phyloP scores from a whole-genome alignment of 2,329 filamentous ascomycete species.

The Sclerotinia minor region DNA sequence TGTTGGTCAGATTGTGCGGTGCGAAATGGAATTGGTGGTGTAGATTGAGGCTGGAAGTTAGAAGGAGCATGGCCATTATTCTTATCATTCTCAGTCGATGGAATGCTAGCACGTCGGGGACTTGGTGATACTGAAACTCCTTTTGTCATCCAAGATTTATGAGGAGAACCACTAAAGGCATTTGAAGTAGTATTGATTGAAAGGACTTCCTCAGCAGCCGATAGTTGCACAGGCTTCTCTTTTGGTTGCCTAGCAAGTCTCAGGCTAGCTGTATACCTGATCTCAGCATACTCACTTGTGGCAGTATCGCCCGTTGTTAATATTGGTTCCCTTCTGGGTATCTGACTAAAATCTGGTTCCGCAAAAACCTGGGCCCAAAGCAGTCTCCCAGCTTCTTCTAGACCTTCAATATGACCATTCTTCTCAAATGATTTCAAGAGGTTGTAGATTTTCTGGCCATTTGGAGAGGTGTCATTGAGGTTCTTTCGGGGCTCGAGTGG shows the following conservation, averaged over 20 bases:
- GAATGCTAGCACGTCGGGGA: slow-evolving; percentile 4
- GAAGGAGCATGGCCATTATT: neutral
- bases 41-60: neutral
- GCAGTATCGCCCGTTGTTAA: neutral
- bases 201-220: neutral
- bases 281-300: neutral
- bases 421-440: slow-evolving; percentile 23
- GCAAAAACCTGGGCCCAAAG: slow-evolving; percentile 24
- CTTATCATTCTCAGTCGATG: neutral
- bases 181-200: neutral
- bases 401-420: slow-evolving; percentile 13
- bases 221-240: neutral
- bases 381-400: slow-evolving; percentile 28
- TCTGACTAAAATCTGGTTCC: neutral
- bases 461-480: slow-evolving; percentile 22
- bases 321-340: neutral
- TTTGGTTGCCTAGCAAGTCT: neutral
- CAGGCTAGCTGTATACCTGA: neutral
- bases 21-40: neutral
- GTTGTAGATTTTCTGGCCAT: slow-evolving; percentile 20
- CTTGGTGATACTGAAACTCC: slow-evolving; percentile 4
- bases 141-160: neutral
- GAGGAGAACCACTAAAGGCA: slow-evolving; percentile 7
- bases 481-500: slow-evolving; percentile 9
- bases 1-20: neutral